Percentiles rank a stretch among this genome's conserved stretches.
phyloP scores from a whole-genome alignment of 1,284 basidiomycete genomes.

The Anthracocystis walkeri region DNA sequence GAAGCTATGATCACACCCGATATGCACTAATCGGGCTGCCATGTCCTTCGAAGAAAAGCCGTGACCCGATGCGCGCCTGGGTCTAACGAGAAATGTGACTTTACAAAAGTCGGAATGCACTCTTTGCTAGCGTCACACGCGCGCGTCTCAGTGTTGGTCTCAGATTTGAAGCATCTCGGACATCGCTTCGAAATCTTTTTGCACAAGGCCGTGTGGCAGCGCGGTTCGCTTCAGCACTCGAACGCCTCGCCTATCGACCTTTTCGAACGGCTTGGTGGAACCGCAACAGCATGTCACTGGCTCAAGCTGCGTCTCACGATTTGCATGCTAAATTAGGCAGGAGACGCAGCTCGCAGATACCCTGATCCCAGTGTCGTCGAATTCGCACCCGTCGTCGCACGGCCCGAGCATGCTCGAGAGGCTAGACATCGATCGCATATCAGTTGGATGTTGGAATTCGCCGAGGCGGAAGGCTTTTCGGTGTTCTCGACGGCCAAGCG shows the following conservation, averaged over 20 bases:
- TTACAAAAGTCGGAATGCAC: not conserved
- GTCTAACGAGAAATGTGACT: not conserved
- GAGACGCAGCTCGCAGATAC: no score
- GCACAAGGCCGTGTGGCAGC: not conserved
- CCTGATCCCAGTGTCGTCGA: no score
- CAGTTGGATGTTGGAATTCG: constrained; percentile 31
- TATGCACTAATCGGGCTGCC: not conserved
- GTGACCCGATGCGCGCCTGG: not conserved
- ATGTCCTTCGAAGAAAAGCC: not conserved
- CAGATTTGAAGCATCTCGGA: constrained; percentile 2
- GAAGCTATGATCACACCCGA: no score
- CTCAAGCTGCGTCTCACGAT: not conserved
- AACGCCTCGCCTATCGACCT: constrained; percentile 1
- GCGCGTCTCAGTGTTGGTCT: constrained; percentile 11
- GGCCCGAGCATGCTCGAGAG: no score
- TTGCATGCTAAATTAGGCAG: not conserved
- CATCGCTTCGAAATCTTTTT: not conserved
- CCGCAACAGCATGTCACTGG: not conserved
- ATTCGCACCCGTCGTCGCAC: no score
- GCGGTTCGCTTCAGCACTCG: not conserved
- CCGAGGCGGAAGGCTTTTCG: constrained; percentile 22
- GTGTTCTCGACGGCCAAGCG: not conserved
- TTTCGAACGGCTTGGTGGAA: not conserved
- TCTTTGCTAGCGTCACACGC: not conserved
- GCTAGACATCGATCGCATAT: not conserved